phyloP scores from a whole-genome alignment of 257 asterid genomes.

The Asclepias syriaca region DNA sequence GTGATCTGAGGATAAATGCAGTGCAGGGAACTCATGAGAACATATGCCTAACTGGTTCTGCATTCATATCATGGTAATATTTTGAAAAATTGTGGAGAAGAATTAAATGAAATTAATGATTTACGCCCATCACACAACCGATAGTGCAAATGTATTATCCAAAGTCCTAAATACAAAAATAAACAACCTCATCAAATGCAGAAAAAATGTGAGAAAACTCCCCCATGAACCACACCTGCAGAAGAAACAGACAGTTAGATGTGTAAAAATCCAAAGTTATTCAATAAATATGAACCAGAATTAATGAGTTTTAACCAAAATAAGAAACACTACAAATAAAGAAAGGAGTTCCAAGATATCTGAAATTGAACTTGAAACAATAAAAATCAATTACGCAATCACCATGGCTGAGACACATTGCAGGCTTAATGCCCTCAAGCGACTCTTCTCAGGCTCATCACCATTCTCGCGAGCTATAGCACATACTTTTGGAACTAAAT shows the following conservation, averaged over 20 bases:
- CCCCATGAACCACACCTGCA: slow-evolving; percentile 92
- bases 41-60: background rate
- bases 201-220: slow-evolving; percentile 73
- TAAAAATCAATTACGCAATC: slow-evolving; percentile 14
- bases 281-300: background rate
- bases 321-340: background rate
- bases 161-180: background rate
- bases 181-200: slow-evolving; percentile 74
- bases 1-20: background rate
- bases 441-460: slow-evolving; percentile 48
- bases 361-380: background rate
- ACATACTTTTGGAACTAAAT: slow-evolving; percentile 62
- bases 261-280: background rate
- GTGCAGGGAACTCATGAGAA: background rate
- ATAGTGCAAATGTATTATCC: background rate
- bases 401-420: slow-evolving; percentile 96
- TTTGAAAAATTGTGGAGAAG: background rate
- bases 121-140: background rate
- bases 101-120: too few relatives aligned
- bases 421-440: slow-evolving; percentile 85
- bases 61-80: background rate
- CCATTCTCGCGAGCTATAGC: slow-evolving; percentile 52
- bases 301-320: background rate
- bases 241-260: slow-evolving; percentile 16
- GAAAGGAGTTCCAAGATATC: background rate